phyloP scores from a whole-genome alignment of 495 filamentous ascomycete species.

The Rhypophila decipiens region DNA sequence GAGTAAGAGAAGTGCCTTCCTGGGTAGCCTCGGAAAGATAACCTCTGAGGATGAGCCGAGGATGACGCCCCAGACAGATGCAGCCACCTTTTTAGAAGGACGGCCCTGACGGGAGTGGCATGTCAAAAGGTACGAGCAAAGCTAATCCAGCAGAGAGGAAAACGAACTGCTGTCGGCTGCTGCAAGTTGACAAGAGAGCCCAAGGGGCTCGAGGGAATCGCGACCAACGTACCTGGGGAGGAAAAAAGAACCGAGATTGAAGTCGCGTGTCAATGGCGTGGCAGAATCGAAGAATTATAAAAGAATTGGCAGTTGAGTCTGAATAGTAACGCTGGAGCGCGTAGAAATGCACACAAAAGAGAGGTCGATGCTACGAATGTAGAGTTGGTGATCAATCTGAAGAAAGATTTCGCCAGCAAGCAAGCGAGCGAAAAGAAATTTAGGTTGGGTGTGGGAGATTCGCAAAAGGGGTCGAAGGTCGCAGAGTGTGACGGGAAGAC shows the following conservation, averaged over 20 bases:
- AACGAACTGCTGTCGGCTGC: background rate
- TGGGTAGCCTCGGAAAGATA: too few species aligned
- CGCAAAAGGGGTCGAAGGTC: too few species aligned
- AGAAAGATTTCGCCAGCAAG: constrained; percentile 17
- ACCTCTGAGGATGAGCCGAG: too few species aligned
- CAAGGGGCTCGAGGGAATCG: background rate
- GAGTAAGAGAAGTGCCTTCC: background rate
- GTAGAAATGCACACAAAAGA: constrained; percentile 30
- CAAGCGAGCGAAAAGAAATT: constrained; percentile 27
- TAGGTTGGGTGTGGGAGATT: constrained; percentile 22
- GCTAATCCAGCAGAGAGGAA: background rate
- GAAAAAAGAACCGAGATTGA: constrained; percentile 8
- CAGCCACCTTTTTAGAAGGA: too few species aligned
- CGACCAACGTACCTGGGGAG: constrained; percentile 21
- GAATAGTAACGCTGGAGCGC: constrained; percentile 27
- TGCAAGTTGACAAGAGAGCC: background rate
- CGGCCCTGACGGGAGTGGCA: background rate
- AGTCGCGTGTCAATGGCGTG: constrained; percentile 23
- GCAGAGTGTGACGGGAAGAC: too few species aligned
- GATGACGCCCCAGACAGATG: too few species aligned
- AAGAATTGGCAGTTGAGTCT: constrained; percentile 13
- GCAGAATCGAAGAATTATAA: constrained; percentile 12
- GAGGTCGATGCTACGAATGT: constrained; percentile 27
- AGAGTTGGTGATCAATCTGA: constrained; percentile 11
- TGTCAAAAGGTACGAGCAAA: background rate